A percentile compares a stretch with the other conserved stretches of the same genome.
Evolutionary conservation across 306 rosid species (phyloP).

Genomic region (Fragaria vesca): DNA sequence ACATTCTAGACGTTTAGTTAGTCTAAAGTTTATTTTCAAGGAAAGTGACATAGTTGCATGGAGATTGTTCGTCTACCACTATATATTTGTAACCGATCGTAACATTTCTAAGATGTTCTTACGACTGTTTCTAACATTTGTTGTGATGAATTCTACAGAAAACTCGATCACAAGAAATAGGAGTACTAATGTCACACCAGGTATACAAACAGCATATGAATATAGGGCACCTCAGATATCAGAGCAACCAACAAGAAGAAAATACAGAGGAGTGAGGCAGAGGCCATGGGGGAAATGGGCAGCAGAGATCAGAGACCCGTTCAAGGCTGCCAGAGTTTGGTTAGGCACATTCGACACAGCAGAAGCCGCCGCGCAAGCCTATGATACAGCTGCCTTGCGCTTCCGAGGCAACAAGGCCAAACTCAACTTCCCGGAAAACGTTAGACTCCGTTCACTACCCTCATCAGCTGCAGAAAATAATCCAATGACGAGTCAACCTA

Average conservation of each 20-base stretch:
- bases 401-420: slow-evolving; percentile 54
- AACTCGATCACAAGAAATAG: background rate
- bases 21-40: background rate
- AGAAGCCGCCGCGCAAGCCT: slow-evolving; percentile 45
- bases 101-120: background rate
- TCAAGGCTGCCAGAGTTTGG: slow-evolving; percentile 50
- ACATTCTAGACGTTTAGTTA: no score
- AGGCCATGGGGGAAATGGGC: slow-evolving; percentile 63
- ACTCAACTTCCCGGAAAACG: slow-evolving; percentile 53
- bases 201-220: slow-evolving; percentile 21
- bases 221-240: slow-evolving; percentile 20
- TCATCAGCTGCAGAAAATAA: slow-evolving; percentile 10
- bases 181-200: background rate
- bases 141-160: background rate
- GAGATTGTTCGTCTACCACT: background rate
- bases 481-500: slow-evolving; percentile 13
- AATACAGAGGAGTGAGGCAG: slow-evolving; percentile 54
- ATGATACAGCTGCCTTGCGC: slow-evolving; percentile 49
- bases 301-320: slow-evolving; percentile 50
- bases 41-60: background rate
- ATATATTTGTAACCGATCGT: background rate
- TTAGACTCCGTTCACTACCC: slow-evolving; percentile 24
- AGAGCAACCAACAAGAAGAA: slow-evolving; percentile 32
- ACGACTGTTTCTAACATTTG: background rate
- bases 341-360: slow-evolving; percentile 53